These are phyloP conservation scores for Sphaerulina vaccinii DNA, from an alignment of 2,329 filamentous ascomycete species.

Conservation along the genomic window DNA sequence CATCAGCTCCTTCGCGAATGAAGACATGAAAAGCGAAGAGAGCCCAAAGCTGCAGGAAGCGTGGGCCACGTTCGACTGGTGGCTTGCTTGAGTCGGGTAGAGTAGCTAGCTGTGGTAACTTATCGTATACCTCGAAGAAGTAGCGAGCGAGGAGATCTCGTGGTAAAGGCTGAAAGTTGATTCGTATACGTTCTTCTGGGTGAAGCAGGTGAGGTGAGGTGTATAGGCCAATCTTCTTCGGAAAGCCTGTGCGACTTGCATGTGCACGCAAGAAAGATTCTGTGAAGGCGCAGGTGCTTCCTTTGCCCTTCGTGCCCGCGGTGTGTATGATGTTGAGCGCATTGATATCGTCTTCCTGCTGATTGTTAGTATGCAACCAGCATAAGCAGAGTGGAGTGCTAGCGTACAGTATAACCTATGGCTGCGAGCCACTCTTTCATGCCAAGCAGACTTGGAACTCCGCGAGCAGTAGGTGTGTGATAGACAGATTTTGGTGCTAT, in stretches of 20 bases:
- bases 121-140: constrained; percentile 81
- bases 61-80: constrained; percentile 43
- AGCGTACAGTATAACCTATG: constrained; percentile 27
- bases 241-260: constrained; percentile 47
- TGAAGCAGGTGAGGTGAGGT: constrained; percentile 81
- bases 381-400: too few species aligned
- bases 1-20: constrained; percentile 69
- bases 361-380: background rate
- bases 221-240: constrained; percentile 64
- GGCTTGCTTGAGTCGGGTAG: constrained; percentile 61
- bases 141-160: constrained; percentile 68
- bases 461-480: constrained; percentile 19
- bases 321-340: constrained; percentile 64
- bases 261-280: constrained; percentile 64
- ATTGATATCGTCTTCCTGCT: constrained; percentile 25
- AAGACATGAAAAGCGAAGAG: constrained; percentile 84
- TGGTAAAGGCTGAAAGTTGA: constrained; percentile 68
- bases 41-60: constrained; percentile 84
- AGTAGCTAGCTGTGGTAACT: constrained; percentile 40
- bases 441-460: constrained; percentile 26
- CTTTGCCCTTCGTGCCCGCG: constrained; percentile 92
- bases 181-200: constrained; percentile 77
- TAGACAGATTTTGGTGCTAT: background rate
- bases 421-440: constrained; percentile 28
- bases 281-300: constrained; percentile 78